A percentile compares a stretch with the other conserved stretches of the same genome.
Evolutionary conservation across 2,329 filamentous ascomycete species (phyloP).

Genomic region (Nigrospora oryzae): DNA sequence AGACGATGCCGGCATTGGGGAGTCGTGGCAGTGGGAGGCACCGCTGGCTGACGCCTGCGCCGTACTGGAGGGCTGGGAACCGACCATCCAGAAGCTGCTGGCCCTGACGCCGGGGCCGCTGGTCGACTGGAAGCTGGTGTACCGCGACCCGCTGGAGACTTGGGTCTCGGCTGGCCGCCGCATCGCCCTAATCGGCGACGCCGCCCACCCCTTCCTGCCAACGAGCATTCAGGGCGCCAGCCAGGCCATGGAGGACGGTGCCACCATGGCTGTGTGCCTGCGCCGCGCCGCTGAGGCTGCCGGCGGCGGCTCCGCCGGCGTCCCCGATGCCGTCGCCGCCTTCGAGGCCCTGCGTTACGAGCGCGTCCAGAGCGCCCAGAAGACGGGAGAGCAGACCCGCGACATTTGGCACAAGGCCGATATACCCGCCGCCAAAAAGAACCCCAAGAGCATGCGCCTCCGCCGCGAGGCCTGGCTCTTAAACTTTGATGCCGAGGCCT

Average conservation of each 20-base stretch:
- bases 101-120: conserved; percentile 22
- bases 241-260: conserved; percentile 40
- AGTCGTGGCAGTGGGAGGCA: conserved; percentile 15
- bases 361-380: conserved; percentile 36
- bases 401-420: conserved; percentile 45
- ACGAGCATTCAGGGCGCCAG: conserved; percentile 37
- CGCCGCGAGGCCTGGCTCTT: conserved; percentile 39
- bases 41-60: conserved; percentile 17
- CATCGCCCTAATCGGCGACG: conserved; percentile 37
- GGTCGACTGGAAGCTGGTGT: conserved; percentile 28
- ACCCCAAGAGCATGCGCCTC: conserved; percentile 33
- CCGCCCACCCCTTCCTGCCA: conserved; percentile 40
- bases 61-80: conserved; percentile 20
- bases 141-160: conserved; percentile 27
- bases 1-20: conserved; percentile 19
- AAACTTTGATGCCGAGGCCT: conserved; percentile 37
- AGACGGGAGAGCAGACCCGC: conserved; percentile 35
- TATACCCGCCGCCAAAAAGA: conserved; percentile 33
- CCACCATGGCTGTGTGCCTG: conserved; percentile 34
- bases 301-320: conserved; percentile 6
- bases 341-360: conserved; percentile 38
- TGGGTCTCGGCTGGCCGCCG: conserved; percentile 30
- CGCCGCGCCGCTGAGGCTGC: conserved; percentile 13
- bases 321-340: conserved; percentile 29
- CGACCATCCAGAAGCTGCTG: conserved; percentile 29